Evolutionary conservation across 1,139 yeast genomes (phyloP).

Genomic region (Zygoascus hellenicus): DNA sequence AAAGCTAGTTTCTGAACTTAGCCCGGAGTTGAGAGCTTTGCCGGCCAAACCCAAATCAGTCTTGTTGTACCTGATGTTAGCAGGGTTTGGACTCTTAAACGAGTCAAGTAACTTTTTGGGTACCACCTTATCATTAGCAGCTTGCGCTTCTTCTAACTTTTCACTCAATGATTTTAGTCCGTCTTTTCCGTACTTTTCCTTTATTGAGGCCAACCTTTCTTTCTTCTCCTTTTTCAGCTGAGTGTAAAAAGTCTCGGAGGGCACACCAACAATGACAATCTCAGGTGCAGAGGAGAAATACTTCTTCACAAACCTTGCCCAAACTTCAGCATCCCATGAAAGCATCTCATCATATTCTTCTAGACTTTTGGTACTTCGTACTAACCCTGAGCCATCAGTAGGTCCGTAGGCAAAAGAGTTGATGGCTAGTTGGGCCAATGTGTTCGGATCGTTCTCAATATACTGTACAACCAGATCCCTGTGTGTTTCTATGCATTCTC

Average conservation of each 20-base stretch:
- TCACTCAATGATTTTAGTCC: constrained; percentile 53
- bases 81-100: constrained; percentile 59
- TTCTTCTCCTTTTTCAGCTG: constrained; percentile 48
- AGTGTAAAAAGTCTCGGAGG: constrained; percentile 61
- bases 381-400: constrained; percentile 52
- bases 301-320: constrained; percentile 53
- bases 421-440: constrained; percentile 62
- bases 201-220: constrained; percentile 45
- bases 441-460: constrained; percentile 61
- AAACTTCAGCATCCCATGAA: constrained; percentile 59
- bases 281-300: constrained; percentile 61
- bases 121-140: constrained; percentile 63
- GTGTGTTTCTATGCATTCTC: constrained; percentile 60
- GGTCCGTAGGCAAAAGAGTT: constrained; percentile 77
- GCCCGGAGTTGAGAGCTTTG: neutral
- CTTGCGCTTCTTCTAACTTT: constrained; percentile 56
- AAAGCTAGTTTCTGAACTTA: constrained; percentile 26
- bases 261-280: constrained; percentile 68
- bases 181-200: constrained; percentile 47
- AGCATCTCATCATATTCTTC: constrained; percentile 55
- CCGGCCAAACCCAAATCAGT: constrained; percentile 45
- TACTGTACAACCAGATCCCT: constrained; percentile 56
- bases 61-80: constrained; percentile 63
- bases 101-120: constrained; percentile 54
- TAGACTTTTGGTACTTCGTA: constrained; percentile 48